Conservation (phyloP, 257 asterid genomes). For the Penstemon davidsonii region DNA sequence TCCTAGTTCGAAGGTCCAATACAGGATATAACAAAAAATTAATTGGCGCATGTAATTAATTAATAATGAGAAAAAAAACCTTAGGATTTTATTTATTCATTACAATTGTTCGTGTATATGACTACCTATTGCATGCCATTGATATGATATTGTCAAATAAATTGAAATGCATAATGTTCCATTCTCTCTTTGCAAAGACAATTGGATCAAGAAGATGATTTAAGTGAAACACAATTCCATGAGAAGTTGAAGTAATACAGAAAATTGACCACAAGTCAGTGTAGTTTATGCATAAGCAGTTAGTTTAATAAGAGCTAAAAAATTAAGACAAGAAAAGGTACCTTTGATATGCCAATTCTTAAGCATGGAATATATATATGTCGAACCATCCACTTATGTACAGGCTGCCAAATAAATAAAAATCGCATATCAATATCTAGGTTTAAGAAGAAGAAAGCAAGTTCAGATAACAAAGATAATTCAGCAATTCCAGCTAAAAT, state of each 20-base stretch:
- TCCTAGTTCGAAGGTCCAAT: background rate
- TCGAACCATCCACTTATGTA: constrained; percentile 98
- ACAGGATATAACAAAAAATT: background rate
- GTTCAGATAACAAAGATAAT: constrained; percentile 12
- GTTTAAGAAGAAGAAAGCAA: constrained; percentile 19
- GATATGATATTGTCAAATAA: background rate
- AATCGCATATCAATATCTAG: constrained; percentile 17
- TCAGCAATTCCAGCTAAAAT: constrained; percentile 12
- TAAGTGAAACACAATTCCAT: no score
- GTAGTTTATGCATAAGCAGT: constrained; percentile 5
- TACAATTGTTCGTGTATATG: background rate
- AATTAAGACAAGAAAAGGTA: constrained; percentile 29
- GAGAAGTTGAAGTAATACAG: constrained; percentile 4
- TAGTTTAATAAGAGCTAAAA: constrained; percentile 13
- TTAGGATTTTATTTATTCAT: background rate
- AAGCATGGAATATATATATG: constrained; percentile 93
- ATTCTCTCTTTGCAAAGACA: constrained; percentile 11
- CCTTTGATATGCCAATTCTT: constrained; percentile 92
- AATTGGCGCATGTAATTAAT: background rate
- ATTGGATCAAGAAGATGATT: background rate
- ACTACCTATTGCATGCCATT: constrained; percentile 2
- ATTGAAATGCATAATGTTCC: background rate
- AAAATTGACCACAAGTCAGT: constrained; percentile 2
- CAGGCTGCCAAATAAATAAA: constrained; percentile 69
- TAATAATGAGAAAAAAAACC: background rate